Base-by-base conservation (phyloP, 192 early-diverging fungal species). In the Geranomyces michiganensis region DNA sequence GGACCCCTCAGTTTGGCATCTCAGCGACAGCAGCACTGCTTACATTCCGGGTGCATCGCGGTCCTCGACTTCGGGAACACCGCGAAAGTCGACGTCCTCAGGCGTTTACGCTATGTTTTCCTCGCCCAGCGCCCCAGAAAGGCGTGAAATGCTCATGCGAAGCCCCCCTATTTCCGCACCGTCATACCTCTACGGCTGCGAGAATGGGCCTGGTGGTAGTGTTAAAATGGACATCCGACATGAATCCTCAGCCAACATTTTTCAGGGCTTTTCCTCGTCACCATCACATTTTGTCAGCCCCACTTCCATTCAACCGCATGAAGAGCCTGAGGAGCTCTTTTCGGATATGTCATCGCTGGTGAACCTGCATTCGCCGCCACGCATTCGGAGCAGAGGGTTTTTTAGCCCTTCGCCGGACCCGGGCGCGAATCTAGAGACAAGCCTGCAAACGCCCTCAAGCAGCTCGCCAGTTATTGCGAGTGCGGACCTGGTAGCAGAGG, bases 91-190 rank as follows among this genome's bases (percentile, higher is more conserved):
- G 36, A 7, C 36, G 36, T 41, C 36, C 4, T 53, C 51, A 26
- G n/a, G 51, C 51, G 3, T 53, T 53, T 7, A 53, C 12, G 12
- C 58, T 4, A 29, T 64, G 6, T 26, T 64, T 19, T 64, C 62
- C 19, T 64, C 62, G 3, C 62, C 62, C 21, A 64, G 41, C 21
- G 62, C n/a, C 44, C 62, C 62, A 21, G 5, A 10, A 64, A 31
- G 62, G 2, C 62, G 62, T 6, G n/a, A 64, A 46, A 64, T 64
- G 62, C 43, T 64, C 17, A 41, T 64, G 62, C n/a, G 21, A 46
- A 64, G 62, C 43, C 62, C 62, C 3, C 62, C 62, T 8, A 41
- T 64, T 10, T 3, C 62, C 41, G 44, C 3, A 31, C 58, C 58
- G 17, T 32, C 24, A 29, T 32, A 60, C 9, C 17, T 29, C 29